Evolutionary conservation across 2,329 filamentous ascomycete genomes (phyloP).

Genomic region (Talaromyces rugulosus): DNA sequence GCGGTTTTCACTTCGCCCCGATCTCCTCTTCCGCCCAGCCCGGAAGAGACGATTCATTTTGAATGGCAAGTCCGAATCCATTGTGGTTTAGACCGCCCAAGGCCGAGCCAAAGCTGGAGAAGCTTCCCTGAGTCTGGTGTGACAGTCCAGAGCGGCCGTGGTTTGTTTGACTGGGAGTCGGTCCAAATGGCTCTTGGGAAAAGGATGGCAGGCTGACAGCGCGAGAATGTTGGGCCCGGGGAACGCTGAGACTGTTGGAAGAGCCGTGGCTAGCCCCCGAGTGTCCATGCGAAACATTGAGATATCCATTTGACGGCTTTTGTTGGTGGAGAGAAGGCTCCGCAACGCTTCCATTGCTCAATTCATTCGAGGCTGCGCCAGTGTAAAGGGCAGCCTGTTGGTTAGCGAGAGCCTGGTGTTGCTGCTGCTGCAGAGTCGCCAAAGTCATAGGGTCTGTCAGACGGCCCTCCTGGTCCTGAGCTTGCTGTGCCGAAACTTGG

Average conservation of each 20-base stretch:
- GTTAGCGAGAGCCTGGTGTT: conserved; percentile 59
- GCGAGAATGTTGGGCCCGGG: conserved; percentile 63
- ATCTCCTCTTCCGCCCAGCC: conserved; percentile 64
- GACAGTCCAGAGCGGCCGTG: conserved; percentile 32
- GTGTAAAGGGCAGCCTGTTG: conserved; percentile 81
- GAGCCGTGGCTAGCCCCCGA: conserved; percentile 71
- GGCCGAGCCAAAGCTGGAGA: conserved; percentile 56
- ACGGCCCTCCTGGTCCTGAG: conserved; percentile 62
- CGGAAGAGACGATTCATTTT: conserved; percentile 54
- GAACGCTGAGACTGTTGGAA: conserved; percentile 44
- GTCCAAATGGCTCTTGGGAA: conserved; percentile 55
- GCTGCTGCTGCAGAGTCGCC: conserved; percentile 54
- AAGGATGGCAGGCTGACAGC: conserved; percentile 83
- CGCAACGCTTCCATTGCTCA: conserved; percentile 52
- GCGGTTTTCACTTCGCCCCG: conserved; percentile 45
- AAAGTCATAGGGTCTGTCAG: conserved; percentile 40
- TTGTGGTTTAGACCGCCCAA: conserved; percentile 56
- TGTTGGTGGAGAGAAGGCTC: conserved; percentile 46
- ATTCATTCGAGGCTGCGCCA: conserved; percentile 63
- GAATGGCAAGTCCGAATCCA: conserved; percentile 57
- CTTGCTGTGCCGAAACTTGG: conserved; percentile 59
- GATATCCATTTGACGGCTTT: conserved; percentile 63
- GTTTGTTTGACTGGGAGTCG: conserved; percentile 30
- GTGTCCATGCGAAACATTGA: conserved; percentile 47
- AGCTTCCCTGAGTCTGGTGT: conserved; percentile 48